These are phyloP conservation scores for Endoconidiophora polonica DNA, from an alignment of 2,329 filamentous ascomycete species.

Conservation along the genomic window DNA sequence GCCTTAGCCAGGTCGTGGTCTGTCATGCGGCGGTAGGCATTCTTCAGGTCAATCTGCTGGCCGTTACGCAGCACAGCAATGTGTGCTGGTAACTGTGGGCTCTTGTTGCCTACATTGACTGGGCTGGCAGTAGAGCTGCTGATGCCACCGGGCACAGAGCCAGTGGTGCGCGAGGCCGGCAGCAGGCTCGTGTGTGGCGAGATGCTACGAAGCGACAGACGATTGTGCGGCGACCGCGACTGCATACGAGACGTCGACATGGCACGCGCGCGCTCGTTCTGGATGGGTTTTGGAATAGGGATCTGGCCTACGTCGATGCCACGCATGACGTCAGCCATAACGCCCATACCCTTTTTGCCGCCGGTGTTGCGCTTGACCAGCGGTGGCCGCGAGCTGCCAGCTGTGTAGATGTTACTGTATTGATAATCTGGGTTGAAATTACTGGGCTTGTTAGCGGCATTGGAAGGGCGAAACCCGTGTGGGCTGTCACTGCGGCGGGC, in stretches of 20 bases:
- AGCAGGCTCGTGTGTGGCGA: conserved; percentile 24
- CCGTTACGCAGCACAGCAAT: conserved; percentile 41
- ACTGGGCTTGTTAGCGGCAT: conserved; percentile 14
- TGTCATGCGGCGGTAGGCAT: conserved; percentile 53
- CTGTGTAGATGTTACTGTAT: conserved; percentile 41
- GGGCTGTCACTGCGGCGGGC: conserved; percentile 7
- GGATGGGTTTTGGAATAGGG: conserved; percentile 29
- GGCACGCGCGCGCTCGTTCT: conserved; percentile 19
- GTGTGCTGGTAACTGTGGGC: conserved; percentile 15
- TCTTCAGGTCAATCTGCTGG: conserved; percentile 48
- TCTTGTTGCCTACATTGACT: too few relatives aligned
- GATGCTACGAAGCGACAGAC: conserved; percentile 24
- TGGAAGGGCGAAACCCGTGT: conserved; percentile 20
- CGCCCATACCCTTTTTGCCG: conserved; percentile 23
- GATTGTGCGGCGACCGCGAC: conserved; percentile 38
- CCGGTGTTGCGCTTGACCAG: conserved; percentile 35
- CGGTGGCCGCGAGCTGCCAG: conserved; percentile 27
- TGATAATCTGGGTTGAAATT: conserved; percentile 38
- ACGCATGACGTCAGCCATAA: conserved; percentile 37
- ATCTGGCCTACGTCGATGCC: conserved; percentile 33
- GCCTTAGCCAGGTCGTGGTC: conserved; percentile 52
- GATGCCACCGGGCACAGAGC: conserved; percentile 16
- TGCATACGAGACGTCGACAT: conserved; percentile 22
- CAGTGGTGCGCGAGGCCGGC: conserved; percentile 17
- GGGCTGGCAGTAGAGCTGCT: too few relatives aligned